These are phyloP conservation scores for Kodamaea alishanica DNA, from an alignment of 1,139 yeast genomes.

Conservation along the genomic window DNA sequence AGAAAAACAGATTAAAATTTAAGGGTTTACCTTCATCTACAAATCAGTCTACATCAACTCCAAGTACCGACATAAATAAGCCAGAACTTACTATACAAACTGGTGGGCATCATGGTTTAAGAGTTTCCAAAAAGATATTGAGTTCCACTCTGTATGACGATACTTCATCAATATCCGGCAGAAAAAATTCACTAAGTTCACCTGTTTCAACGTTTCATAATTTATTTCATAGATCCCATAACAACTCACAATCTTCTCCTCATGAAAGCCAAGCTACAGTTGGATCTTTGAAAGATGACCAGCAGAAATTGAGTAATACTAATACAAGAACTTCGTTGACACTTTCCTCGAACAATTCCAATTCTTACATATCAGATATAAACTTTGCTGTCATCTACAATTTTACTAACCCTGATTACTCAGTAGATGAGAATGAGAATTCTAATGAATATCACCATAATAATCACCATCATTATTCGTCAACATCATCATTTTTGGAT, in stretches of 20 bases:
- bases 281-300: slow-evolving; percentile 12
- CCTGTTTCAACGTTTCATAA: slow-evolving; percentile 37
- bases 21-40: slow-evolving; percentile 2
- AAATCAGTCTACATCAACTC: slow-evolving; percentile 3
- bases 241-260: slow-evolving; percentile 14
- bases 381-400: slow-evolving; percentile 34
- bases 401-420: slow-evolving; percentile 37
- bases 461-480: slow-evolving; percentile 3
- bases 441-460: slow-evolving; percentile 18
- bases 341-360: slow-evolving; percentile 41
- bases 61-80: slow-evolving; percentile 11
- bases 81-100: slow-evolving; percentile 33
- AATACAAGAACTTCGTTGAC: slow-evolving; percentile 26
- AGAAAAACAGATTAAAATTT: slow-evolving; percentile 15
- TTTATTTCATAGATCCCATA: slow-evolving; percentile 33
- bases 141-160: slow-evolving; percentile 23
- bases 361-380: slow-evolving; percentile 36
- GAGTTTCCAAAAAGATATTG: slow-evolving; percentile 26
- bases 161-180: slow-evolving; percentile 8
- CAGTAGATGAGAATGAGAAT: slow-evolving; percentile 22
- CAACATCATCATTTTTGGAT: slow-evolving; percentile 24
- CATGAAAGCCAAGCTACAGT: slow-evolving; percentile 3
- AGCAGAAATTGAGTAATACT: slow-evolving; percentile 13
- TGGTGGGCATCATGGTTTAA: slow-evolving; percentile 26
- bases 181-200: slow-evolving; percentile 29